Conservation (phyloP, 257 asterid species). For the Ilex asprella region DNA sequence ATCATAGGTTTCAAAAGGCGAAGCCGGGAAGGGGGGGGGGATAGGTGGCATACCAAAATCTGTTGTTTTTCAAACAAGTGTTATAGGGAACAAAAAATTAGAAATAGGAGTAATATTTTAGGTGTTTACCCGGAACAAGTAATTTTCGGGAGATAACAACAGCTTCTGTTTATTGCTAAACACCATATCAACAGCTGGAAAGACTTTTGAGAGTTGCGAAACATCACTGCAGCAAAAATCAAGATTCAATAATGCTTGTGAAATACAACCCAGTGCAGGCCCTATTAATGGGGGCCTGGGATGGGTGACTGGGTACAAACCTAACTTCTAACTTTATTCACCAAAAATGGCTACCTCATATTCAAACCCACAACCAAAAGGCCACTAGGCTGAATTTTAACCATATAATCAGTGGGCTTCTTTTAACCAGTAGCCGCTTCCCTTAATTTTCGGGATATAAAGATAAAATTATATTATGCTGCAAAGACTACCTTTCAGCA, state of each 20-base stretch:
- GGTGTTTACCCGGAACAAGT: conserved; percentile 76
- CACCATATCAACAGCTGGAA: conserved; percentile 90
- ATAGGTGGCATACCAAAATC: no score
- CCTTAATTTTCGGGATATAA: not conserved
- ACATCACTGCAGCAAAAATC: conserved; percentile 53
- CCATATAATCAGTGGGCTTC: no score
- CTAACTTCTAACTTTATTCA: no score
- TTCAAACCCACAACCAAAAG: no score
- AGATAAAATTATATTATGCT: not conserved
- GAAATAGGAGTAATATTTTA: not conserved
- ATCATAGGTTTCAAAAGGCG: not conserved
- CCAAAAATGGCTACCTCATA: no score
- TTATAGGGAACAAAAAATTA: not conserved
- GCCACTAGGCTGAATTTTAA: no score
- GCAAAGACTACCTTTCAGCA: conserved; percentile 75
- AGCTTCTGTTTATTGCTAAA: conserved; percentile 79
- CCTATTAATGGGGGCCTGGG: no score
- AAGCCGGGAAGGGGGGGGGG: not conserved
- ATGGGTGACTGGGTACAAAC: no score
- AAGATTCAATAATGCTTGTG: not conserved
- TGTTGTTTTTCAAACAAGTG: not conserved
- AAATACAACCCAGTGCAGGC: not conserved
- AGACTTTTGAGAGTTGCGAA: conserved; percentile 61
- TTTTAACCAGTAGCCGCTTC: no score
- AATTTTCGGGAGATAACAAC: conserved; percentile 81